These are phyloP conservation scores for Sesbania bispinosa DNA, from an alignment of 306 rosid species.

Conservation along the genomic window DNA sequence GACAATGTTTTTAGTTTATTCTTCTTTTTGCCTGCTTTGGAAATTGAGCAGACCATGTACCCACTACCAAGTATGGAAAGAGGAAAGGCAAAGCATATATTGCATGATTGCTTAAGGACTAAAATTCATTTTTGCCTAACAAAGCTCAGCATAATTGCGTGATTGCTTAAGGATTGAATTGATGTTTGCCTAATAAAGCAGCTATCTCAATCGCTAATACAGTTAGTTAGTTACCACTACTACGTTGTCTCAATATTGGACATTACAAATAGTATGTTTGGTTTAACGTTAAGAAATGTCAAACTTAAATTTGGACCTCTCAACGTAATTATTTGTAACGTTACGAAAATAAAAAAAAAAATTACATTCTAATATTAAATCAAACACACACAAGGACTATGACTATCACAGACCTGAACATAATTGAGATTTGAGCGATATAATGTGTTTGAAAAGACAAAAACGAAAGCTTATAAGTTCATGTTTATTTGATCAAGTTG, in stretches of 20 bases:
- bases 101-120: background rate
- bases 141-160: background rate
- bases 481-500: too few relatives aligned
- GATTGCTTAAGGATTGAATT: background rate
- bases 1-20: background rate
- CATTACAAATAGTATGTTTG: too few relatives aligned
- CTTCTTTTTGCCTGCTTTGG: constrained; percentile 12
- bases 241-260: background rate
- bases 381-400: background rate
- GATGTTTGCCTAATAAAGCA: constrained; percentile 12
- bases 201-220: background rate
- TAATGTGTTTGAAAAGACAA: too few relatives aligned
- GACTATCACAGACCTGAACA: background rate
- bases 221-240: background rate
- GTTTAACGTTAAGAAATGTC: too few relatives aligned
- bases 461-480: too few relatives aligned
- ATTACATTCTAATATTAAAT: too few relatives aligned
- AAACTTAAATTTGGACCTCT: too few relatives aligned
- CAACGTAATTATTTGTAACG: too few relatives aligned
- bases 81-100: background rate
- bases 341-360: background rate
- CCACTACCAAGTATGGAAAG: background rate
- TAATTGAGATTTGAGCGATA: too few relatives aligned
- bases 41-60: constrained; percentile 13
- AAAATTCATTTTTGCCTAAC: background rate